Conservation (phyloP, 176 grass and related monocot species). For the Tuctoria greenei region DNA sequence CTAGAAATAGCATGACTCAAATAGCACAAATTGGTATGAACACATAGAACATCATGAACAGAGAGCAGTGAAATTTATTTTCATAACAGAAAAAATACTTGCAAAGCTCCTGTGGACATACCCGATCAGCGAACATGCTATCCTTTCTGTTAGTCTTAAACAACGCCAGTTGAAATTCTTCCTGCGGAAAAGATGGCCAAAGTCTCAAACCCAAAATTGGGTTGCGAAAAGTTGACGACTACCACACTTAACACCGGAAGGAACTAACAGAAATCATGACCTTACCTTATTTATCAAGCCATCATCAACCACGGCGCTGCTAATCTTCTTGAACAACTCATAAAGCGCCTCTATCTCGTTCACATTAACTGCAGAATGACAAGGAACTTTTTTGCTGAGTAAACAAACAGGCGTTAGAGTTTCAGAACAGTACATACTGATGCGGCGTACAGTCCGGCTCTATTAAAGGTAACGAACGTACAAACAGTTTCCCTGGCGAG, state of each 20-base stretch:
- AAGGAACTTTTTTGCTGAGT: not conserved
- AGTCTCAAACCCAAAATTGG: not conserved
- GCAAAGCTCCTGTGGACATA: slow-evolving; percentile 36
- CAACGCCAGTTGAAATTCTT: slow-evolving; percentile 81
- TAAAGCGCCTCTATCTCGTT: slow-evolving; percentile 89
- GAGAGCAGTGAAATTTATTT: not conserved
- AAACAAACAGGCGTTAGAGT: not conserved
- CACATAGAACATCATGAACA: not conserved
- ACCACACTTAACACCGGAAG: not conserved
- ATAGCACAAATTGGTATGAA: not conserved
- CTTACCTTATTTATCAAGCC: slow-evolving; percentile 86
- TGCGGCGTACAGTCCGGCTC: not conserved
- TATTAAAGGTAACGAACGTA: slow-evolving; percentile 44
- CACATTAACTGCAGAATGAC: slow-evolving; percentile 60
- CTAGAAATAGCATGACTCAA: not conserved
- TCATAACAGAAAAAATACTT: not conserved
- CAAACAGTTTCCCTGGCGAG: slow-evolving; percentile 81
- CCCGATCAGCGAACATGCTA: slow-evolving; percentile 85
- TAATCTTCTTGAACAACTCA: slow-evolving; percentile 95
- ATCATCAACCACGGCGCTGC: slow-evolving; percentile 77
- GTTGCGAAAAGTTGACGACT: not conserved
- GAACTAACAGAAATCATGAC: slow-evolving; percentile 29
- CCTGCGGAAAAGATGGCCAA: slow-evolving; percentile 45
- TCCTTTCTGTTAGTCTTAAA: slow-evolving; percentile 85
- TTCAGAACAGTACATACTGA: slow-evolving; percentile 8